A percentile compares a stretch with the other conserved stretches of the same genome.
These are phyloP conservation scores for Fusarium brachygibbosum DNA, from an alignment of 2,329 filamentous ascomycete genomes.

Conservation along the genomic window DNA sequence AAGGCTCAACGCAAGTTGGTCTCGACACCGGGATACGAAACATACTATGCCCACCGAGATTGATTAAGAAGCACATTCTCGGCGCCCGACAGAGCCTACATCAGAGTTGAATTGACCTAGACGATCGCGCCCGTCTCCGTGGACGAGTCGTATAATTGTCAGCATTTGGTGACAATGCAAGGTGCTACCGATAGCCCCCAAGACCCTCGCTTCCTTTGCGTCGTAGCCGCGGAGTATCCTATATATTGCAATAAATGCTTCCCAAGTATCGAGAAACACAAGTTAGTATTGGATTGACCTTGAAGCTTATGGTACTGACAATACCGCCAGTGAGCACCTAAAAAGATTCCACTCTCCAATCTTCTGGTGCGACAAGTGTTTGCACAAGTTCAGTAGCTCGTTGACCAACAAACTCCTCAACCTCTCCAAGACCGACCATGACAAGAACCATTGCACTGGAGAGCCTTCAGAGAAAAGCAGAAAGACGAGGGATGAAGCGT, in stretches of 20 bases:
- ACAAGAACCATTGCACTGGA: fast-evolving
- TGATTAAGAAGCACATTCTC: neutral
- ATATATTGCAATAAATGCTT: neutral
- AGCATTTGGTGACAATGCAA: slow-evolving; percentile 8
- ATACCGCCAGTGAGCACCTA: neutral
- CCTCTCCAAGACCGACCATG: fast-evolving
- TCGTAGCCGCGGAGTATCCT: neutral
- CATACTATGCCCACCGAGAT: neutral
- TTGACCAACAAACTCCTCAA: fast-evolving
- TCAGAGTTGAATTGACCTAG: too few species aligned
- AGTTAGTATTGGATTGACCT: neutral
- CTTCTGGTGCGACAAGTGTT: slow-evolving; percentile 8
- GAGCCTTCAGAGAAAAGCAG: neutral
- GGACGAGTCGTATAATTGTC: neutral
- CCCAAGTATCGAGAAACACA: slow-evolving; percentile 12
- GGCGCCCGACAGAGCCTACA: neutral
- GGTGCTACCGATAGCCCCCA: neutral
- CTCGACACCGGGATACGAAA: neutral
- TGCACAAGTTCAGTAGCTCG: slow-evolving; percentile 24
- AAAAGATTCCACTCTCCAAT: neutral
- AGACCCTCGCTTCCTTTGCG: neutral
- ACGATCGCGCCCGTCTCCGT: neutral
- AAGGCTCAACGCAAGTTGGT: neutral
- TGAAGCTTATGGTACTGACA: neutral
- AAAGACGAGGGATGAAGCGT: fast-evolving